Base-by-base conservation (phyloP, 2,329 filamentous ascomycete genomes). In the Botryosphaeria dothidea region DNA sequence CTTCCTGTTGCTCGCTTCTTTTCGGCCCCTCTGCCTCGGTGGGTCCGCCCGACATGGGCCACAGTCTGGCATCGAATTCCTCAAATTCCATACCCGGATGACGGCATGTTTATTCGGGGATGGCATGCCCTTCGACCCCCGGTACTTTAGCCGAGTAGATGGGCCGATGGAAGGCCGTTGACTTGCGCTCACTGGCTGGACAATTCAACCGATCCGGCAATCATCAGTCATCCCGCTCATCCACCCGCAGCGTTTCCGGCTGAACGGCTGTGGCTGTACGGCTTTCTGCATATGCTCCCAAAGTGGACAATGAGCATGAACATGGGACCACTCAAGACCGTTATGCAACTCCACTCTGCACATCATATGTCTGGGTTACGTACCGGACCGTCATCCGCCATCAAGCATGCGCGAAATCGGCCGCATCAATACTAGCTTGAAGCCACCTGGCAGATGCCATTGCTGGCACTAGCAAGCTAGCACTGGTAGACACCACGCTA, bases 121-220 rank as follows among this genome's bases (percentile, higher is more conserved):
- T 23, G 36, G 6, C 23, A 41, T 9, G 34, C 21, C 54, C 36
- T 21, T 27, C 19, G 17, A 52, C 8, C 23, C 54, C 23, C 23
- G 36, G 36, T 29, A n/a, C 38, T 60, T 43, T 60, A 60, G n/a
- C 56, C 56, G 56, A 46, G n/a, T 11, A 23, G 41, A 60, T 60
- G 56, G 56, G n/a, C 38, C 56, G 56, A 60, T 34, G 43, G 41
- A 57, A 57, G 54, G 5, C 25, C 54, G 31, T 15, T 29, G 13
- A 21, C 38, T 23, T 43, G 52, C 23, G 21, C 11, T 25, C 21
- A 45, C 54, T 57, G 54, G 54, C 11, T 27, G 15, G 7, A 25
- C 8, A 29, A 15, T 17, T 46, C 41, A 46, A 34, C 56, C 41
- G 38, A 17, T 45, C 52, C 17, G 38, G 9, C 54, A 58, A 58